These are phyloP conservation scores for Prunus mira DNA, from an alignment of 306 rosid species.

Conservation along the genomic window DNA sequence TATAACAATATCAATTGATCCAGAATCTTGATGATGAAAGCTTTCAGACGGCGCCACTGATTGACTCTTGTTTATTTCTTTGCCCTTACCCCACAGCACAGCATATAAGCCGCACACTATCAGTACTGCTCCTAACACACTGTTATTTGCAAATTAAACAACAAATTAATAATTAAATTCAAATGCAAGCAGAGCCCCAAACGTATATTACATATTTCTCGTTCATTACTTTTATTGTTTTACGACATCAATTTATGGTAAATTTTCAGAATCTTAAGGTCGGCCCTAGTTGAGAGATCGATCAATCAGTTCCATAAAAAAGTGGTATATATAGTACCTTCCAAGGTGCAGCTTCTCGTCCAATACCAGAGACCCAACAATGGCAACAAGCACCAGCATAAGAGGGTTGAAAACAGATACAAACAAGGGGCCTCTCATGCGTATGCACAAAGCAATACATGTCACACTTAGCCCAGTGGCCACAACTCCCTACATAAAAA, in stretches of 20 bases:
- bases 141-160: background rate
- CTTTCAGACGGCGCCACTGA: background rate
- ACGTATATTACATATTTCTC: too few relatives aligned
- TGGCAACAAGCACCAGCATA: constrained; percentile 41
- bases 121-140: constrained; percentile 11
- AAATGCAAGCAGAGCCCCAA: background rate
- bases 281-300: too few relatives aligned
- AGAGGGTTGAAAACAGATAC: constrained; percentile 51
- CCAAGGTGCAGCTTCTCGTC: constrained; percentile 47
- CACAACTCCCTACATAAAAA: constrained; percentile 43
- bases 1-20: constrained; percentile 2
- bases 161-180: background rate
- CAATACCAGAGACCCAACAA: constrained; percentile 36
- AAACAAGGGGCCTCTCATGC: constrained; percentile 54
- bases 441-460: constrained; percentile 34
- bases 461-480: constrained; percentile 31
- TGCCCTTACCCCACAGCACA: constrained; percentile 18
- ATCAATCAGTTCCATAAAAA: background rate
- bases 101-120: constrained; percentile 2
- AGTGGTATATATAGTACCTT: constrained; percentile 27
- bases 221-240: too few relatives aligned
- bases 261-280: too few relatives aligned
- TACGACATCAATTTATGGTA: too few relatives aligned
- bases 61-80: constrained; percentile 3
- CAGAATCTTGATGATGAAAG: constrained; percentile 2